Conservation (phyloP, 2,329 filamentous ascomycete genomes). For the Trichophyton rubrum region DNA sequence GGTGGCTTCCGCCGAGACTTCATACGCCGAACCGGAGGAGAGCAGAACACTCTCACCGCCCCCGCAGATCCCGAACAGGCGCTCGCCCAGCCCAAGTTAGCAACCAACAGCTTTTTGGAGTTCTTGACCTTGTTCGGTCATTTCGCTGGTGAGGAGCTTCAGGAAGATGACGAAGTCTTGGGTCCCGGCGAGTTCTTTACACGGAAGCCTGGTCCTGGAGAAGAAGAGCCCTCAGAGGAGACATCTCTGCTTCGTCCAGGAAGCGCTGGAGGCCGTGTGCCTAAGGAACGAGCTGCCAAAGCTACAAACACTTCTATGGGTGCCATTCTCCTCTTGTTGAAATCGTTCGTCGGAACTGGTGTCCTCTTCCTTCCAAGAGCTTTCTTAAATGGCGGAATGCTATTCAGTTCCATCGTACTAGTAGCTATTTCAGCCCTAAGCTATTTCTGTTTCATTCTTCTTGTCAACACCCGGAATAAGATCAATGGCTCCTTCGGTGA, state of each 20-base stretch:
- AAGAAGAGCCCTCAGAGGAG: conserved; percentile 71
- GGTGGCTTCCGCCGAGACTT: conserved; percentile 90
- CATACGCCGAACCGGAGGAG: conserved; percentile 60
- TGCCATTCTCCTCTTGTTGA: conserved; percentile 74
- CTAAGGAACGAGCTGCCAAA: conserved; percentile 59
- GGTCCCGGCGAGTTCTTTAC: conserved; percentile 77
- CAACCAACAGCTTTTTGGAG: conserved; percentile 89
- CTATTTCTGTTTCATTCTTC: conserved; percentile 93
- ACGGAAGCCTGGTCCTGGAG: conserved; percentile 35
- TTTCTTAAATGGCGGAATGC: conserved; percentile 92
- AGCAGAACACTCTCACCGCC: conserved; percentile 31
- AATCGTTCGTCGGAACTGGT: conserved; percentile 95
- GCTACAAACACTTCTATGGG: conserved; percentile 68
- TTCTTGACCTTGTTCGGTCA: conserved; percentile 92
- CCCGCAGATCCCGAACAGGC: conserved; percentile 26
- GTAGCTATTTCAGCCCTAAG: conserved; percentile 72
- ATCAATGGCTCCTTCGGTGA: conserved; percentile 95
- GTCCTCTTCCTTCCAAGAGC: conserved; percentile 87
- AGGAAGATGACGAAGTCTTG: conserved; percentile 87
- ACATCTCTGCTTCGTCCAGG: conserved; percentile 62
- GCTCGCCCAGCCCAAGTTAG: conserved; percentile 46
- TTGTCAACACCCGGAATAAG: conserved; percentile 73
- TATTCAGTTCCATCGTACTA: conserved; percentile 89
- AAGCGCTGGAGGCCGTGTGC: conserved; percentile 58
- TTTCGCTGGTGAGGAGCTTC: conserved; percentile 91